Base-by-base conservation (phyloP, 1,284 basidiomycete species). In the Peniophora sp. region DNA sequence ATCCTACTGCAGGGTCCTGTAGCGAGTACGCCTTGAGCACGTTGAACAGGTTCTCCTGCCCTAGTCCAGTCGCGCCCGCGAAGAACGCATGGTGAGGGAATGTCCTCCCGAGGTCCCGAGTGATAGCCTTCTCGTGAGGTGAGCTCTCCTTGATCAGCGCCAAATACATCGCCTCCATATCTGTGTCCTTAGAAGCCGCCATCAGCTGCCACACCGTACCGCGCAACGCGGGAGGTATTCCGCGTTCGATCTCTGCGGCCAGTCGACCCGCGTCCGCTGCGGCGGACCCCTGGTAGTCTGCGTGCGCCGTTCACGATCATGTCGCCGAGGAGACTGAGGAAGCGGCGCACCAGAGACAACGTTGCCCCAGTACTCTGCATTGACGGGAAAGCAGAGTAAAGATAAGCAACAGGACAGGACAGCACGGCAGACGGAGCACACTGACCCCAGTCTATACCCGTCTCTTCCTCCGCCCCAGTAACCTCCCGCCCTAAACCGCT, bases 191-290 rank as follows among this genome's bases (percentile, higher is more conserved):
- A 5, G 91, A 92, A 24, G 89, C 92, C 48, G 89, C 81, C 94
- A 99, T 97, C 65, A 98, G 78, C 66, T 99, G 96, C 96, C 96
- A 99, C 70, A 97, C 87, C 84, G 97, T 95, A 20, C 95, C 95
- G 45, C 95, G 81, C 38, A 93, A 67, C 0, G 85, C 79, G 35
- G 83, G 73, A 1, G 95, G 97, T 32, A 99, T 93, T 1, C 96
- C 96, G 52, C 77, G 78, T 61, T 97, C 93, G 53, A 99, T 99
- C 1, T 94, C 96, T 57, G 78, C 77, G 5, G 91, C 91, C 17
- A 99, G 74, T 53, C 88, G 79, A 57, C 90, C 83, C 1, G 95
- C 79, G 50, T 83, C 72, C 44, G 83, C 79, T 22, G 87, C 69
- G 2, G 94, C 94, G 50, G 92, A 93, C 2, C 70, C 73, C 63